A percentile compares a stretch with the other conserved stretches of the same genome.
Conservation (phyloP, 768 basidiomycete species). For the Tulasnella sp. region DNA sequence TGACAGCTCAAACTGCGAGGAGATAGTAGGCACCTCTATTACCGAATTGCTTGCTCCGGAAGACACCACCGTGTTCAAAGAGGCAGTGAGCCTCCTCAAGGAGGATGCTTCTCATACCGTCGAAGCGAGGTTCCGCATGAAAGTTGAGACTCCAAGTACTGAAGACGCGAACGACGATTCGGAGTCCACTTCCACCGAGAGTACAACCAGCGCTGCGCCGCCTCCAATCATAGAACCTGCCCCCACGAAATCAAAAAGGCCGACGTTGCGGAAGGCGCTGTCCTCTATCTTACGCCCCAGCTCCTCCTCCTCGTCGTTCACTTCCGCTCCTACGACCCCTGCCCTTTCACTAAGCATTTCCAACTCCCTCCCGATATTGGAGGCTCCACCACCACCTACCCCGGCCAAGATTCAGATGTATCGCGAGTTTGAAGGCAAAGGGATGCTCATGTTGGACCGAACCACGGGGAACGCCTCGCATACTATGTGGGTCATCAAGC, state of each 20-base stretch:
- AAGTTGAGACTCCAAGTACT: conserved; percentile 46
- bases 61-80: conserved; percentile 78
- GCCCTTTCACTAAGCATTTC: conserved; percentile 21
- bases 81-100: conserved; percentile 77
- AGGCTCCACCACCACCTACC: background rate
- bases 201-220: conserved; percentile 23
- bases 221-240: background rate
- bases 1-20: conserved; percentile 73
- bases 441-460: conserved; percentile 96
- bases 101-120: conserved; percentile 93
- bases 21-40: conserved; percentile 71
- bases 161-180: conserved; percentile 49
- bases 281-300: conserved; percentile 30
- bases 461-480: conserved; percentile 83
- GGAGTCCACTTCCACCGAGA: conserved; percentile 14
- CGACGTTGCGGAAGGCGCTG: conserved; percentile 26
- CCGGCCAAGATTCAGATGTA: conserved; percentile 39
- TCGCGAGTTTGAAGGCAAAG: conserved; percentile 93
- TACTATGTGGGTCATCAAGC: conserved; percentile 97
- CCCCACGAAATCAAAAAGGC: background rate
- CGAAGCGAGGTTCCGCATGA: conserved; percentile 84
- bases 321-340: conserved; percentile 13
- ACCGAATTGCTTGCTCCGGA: conserved; percentile 72
- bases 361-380: background rate
- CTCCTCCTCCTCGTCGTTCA: conserved; percentile 11